These are phyloP conservation scores for Saccharomycopsis fermentans DNA, from an alignment of 805 yeast genomes.

Conservation along the genomic window DNA sequence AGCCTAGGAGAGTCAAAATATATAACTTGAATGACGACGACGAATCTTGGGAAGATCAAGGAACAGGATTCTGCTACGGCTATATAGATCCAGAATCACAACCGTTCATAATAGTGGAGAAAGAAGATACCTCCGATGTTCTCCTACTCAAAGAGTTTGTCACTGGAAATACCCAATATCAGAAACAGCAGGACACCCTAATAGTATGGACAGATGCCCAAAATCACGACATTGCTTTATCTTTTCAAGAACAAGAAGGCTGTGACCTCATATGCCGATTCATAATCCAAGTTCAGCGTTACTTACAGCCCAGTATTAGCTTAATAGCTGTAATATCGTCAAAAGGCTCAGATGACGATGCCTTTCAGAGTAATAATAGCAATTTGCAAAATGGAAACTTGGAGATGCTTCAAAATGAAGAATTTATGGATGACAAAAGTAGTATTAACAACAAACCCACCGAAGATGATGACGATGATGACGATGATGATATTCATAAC, in stretches of 20 bases:
- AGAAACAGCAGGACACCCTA: conserved; percentile 87
- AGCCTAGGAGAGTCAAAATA: conserved; percentile 80
- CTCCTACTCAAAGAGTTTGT: conserved; percentile 53
- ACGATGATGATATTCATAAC: no score
- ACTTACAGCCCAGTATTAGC: conserved; percentile 53
- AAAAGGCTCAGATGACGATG: conserved; percentile 23
- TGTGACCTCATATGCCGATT: conserved; percentile 79
- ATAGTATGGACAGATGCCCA: conserved; percentile 84
- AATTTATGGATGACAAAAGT: not conserved
- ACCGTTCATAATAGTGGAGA: conserved; percentile 62
- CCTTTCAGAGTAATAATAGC: not conserved
- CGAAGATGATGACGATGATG: not conserved
- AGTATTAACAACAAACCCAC: not conserved
- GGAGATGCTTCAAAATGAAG: not conserved
- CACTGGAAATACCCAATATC: conserved; percentile 74
- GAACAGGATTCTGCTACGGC: conserved; percentile 86
- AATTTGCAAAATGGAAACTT: not conserved
- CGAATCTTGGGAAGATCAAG: conserved; percentile 69
- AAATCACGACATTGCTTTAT: conserved; percentile 67
- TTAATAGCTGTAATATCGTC: conserved; percentile 52
- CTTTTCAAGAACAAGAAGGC: conserved; percentile 87
- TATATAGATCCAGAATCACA: conserved; percentile 30
- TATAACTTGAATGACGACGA: conserved; percentile 69
- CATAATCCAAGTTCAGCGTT: conserved; percentile 56
- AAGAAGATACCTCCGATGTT: conserved; percentile 53